These are phyloP conservation scores for Fusarium sororula DNA, from an alignment of 2,329 filamentous ascomycete species.

Conservation along the genomic window DNA sequence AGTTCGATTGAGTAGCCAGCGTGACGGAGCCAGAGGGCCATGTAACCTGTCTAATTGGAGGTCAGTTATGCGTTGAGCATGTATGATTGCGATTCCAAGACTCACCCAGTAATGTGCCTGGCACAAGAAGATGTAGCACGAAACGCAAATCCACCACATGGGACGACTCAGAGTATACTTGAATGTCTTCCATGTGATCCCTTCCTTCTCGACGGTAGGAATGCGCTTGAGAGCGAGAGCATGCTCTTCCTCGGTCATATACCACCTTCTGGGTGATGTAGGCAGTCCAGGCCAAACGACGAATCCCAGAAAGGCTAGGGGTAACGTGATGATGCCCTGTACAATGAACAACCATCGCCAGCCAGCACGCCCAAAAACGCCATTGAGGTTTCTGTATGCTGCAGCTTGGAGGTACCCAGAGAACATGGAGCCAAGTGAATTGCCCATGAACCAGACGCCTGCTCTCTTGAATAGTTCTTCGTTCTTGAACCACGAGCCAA, in stretches of 20 bases:
- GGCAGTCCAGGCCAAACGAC: background rate
- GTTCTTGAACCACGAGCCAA: conserved; percentile 2
- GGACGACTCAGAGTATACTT: background rate
- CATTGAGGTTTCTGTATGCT: background rate
- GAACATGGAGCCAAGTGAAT: background rate
- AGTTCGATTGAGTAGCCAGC: background rate
- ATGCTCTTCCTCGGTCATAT: background rate
- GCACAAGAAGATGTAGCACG: background rate
- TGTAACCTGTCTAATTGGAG: background rate
- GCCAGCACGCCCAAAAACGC: background rate
- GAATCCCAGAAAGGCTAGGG: background rate
- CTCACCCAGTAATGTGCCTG: conserved; percentile 1
- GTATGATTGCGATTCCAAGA: no score
- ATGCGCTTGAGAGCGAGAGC: background rate
- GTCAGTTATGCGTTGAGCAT: no score
- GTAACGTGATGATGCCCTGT: background rate
- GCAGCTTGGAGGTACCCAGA: background rate
- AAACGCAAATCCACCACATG: conserved; percentile 7
- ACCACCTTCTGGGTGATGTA: background rate
- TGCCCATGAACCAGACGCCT: conserved; percentile 1
- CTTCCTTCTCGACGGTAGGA: background rate
- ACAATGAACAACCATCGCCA: conserved; percentile 10
- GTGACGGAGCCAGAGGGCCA: background rate
- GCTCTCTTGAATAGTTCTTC: conserved; percentile 11
- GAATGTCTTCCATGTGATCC: background rate